Percentiles rank a stretch among this genome's conserved stretches.
These are phyloP conservation scores for Hamigera avellanea DNA, from an alignment of 495 filamentous ascomycete species.

Conservation along the genomic window DNA sequence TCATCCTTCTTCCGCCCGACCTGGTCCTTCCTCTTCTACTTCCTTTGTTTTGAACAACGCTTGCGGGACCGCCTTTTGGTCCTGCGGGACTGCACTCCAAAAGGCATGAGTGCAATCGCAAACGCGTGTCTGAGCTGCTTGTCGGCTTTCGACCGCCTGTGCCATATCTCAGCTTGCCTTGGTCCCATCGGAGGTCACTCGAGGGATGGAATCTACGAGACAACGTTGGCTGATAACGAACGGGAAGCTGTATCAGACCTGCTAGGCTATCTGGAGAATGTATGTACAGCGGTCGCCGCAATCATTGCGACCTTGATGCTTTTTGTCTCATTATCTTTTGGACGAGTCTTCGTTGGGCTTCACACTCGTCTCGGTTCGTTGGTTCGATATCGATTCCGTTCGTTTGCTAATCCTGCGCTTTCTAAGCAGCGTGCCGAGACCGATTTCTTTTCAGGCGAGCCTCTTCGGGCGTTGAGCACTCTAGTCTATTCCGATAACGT, in stretches of 20 bases:
- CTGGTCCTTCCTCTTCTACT: background rate
- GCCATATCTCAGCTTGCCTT: constrained; percentile 35
- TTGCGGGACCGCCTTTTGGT: constrained; percentile 17
- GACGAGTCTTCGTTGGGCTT: constrained; percentile 1
- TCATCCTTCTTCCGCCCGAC: background rate
- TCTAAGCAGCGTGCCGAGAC: constrained; percentile 69
- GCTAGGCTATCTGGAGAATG: constrained; percentile 90
- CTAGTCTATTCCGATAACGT: constrained; percentile 98
- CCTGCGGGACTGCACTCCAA: constrained; percentile 19
- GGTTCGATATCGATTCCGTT: background rate
- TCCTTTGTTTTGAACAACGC: constrained; percentile 10
- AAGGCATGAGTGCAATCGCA: constrained; percentile 32
- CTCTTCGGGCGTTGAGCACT: constrained; percentile 87
- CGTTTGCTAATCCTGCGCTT: constrained; percentile 5
- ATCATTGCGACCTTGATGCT: background rate
- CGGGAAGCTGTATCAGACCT: constrained; percentile 95
- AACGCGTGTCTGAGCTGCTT: constrained; percentile 33
- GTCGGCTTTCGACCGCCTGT: constrained; percentile 34
- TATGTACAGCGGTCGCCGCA: constrained; percentile 29
- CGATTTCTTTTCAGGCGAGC: constrained; percentile 96
- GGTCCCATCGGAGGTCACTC: constrained; percentile 55
- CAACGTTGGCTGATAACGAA: constrained; percentile 89
- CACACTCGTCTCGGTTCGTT: background rate
- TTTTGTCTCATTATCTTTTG: constrained; percentile 3
- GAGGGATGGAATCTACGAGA: constrained; percentile 90